Conservation (phyloP, 2,329 filamentous ascomycete genomes). For the Ceratocystis papillata region DNA sequence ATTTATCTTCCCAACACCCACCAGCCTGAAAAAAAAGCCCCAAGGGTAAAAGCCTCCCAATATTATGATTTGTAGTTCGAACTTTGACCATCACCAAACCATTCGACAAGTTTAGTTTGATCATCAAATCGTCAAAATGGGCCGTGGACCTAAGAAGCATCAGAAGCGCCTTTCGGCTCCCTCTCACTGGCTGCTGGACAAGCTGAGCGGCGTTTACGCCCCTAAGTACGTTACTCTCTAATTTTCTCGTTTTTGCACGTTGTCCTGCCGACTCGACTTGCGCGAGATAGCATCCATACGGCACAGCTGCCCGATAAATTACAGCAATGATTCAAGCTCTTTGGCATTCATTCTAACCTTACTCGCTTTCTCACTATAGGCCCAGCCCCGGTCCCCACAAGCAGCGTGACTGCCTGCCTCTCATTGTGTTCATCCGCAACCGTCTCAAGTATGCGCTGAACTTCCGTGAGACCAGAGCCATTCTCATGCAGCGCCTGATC, state of each 20-base stretch:
- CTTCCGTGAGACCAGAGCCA: slow-evolving; percentile 91
- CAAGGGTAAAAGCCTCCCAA: slow-evolving; percentile 1
- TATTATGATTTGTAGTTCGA: neutral
- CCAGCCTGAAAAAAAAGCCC: neutral
- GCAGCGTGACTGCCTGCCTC: slow-evolving; percentile 94
- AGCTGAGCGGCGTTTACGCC: slow-evolving; percentile 84
- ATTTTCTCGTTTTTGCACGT: neutral
- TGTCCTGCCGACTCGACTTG: neutral
- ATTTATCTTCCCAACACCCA: neutral
- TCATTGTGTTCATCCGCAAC: slow-evolving; percentile 96
- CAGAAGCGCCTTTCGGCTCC: slow-evolving; percentile 99
- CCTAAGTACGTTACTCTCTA: slow-evolving; percentile 35
- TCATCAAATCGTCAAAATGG: slow-evolving; percentile 43
- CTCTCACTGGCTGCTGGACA: slow-evolving; percentile 99
- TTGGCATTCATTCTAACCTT: slow-evolving; percentile 3
- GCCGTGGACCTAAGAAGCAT: slow-evolving; percentile 83
- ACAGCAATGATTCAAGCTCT: no score
- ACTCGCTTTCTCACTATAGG: slow-evolving; percentile 30
- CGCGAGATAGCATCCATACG: no score
- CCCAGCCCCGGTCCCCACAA: slow-evolving; percentile 89
- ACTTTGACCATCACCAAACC: slow-evolving; percentile 21
- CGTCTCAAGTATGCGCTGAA: slow-evolving; percentile 99
- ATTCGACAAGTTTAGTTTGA: slow-evolving; percentile 25
- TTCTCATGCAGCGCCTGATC: slow-evolving; percentile 99
- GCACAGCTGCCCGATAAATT: no score